These are phyloP conservation scores for Protomyces lactucae-debilis DNA, from an alignment of 1,139 yeast species.

Conservation along the genomic window DNA sequence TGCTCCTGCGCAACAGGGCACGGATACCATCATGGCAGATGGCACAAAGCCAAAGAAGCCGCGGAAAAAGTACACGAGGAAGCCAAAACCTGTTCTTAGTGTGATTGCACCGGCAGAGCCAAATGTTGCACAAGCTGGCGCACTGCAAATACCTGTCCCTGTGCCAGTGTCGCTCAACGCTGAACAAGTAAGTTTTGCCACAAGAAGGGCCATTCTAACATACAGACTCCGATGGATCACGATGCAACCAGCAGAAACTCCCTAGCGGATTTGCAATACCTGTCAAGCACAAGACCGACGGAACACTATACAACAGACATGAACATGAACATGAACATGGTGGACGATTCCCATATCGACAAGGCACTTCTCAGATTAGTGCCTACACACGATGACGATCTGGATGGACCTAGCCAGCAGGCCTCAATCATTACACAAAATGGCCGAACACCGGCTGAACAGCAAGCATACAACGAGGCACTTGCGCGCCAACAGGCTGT, in stretches of 20 bases:
- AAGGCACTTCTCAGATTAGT: not conserved
- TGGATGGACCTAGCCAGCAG: not conserved
- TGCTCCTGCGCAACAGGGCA: not conserved
- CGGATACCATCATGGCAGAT: not conserved
- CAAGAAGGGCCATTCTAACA: not conserved
- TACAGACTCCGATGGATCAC: too few relatives aligned
- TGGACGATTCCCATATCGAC: not conserved
- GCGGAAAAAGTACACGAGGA: not conserved
- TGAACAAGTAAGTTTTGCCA: not conserved
- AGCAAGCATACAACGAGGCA: conserved; percentile 4
- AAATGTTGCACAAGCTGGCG: not conserved
- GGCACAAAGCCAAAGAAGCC: not conserved
- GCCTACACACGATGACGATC: not conserved
- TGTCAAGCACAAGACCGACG: not conserved
- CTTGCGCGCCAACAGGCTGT: conserved; percentile 16
- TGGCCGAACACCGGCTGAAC: not conserved
- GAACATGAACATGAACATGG: not conserved
- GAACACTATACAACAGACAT: not conserved
- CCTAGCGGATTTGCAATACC: not conserved
- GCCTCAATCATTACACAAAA: not conserved
- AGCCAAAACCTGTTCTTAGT: not conserved
- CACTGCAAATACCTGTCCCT: not conserved
- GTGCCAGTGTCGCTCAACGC: not conserved
- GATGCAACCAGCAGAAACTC: not conserved
- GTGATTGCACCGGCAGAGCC: not conserved